These are phyloP conservation scores for Pseudocercospora macadamiae DNA, from an alignment of 2,329 filamentous ascomycete genomes.

Conservation along the genomic window DNA sequence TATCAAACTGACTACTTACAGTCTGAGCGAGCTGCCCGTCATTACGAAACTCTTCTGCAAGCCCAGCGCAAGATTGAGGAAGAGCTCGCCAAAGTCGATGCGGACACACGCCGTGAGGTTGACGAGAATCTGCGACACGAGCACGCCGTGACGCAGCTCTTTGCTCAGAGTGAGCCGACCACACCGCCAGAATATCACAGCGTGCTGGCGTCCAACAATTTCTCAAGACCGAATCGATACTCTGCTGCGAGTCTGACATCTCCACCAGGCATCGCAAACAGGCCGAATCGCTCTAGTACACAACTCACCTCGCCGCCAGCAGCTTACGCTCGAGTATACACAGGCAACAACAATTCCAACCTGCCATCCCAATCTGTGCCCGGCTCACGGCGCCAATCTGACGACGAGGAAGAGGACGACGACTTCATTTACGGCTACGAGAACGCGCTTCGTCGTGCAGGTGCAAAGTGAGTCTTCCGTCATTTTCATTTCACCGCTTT, in stretches of 20 bases:
- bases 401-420: conserved; percentile 82
- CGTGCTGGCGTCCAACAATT: conserved; percentile 64
- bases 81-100: conserved; percentile 86
- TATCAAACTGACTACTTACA: conserved; percentile 45
- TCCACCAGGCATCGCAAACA: conserved; percentile 64
- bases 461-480: conserved; percentile 71
- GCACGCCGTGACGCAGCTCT: conserved; percentile 67
- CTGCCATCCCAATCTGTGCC: conserved; percentile 84
- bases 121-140: conserved; percentile 84
- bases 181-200: conserved; percentile 93
- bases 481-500: conserved; percentile 4
- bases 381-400: conserved; percentile 83
- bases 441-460: conserved; percentile 72
- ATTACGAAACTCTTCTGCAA: conserved; percentile 88
- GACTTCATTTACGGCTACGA: conserved; percentile 55
- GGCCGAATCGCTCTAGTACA: conserved; percentile 75
- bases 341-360: conserved; percentile 62
- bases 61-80: conserved; percentile 88
- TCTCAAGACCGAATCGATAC: conserved; percentile 84
- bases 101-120: conserved; percentile 80
- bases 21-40: conserved; percentile 91
- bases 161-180: conserved; percentile 85
- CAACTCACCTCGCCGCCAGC: conserved; percentile 78
- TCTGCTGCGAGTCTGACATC: conserved; percentile 86
- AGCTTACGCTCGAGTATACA: conserved; percentile 56